Base-by-base conservation (phyloP, 306 rosid species). In the Ormosia semicastrata region DNA sequence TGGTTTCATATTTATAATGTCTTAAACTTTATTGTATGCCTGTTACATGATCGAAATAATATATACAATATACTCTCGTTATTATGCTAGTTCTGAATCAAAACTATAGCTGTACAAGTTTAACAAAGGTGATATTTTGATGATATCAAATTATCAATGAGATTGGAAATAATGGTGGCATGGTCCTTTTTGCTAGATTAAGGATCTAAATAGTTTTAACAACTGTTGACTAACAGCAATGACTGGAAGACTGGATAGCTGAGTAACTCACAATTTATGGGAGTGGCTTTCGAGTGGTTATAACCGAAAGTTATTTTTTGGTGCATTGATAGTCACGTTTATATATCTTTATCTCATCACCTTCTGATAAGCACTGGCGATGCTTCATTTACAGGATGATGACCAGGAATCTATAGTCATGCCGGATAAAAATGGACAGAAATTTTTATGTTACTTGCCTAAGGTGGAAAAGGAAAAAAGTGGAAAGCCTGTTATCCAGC, bases 371-470 rank as follows among this genome's bases (percentile, higher is more conserved):
- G 54, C 8, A 14, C 10, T 68, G 67, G 33, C 3, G 24, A 41
- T 84, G 53, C 56, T 57, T 32, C 39, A 49, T 75, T 59, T 79
- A 50, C 91, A 95, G 99, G 97, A 93, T 34, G 94, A 83, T 62
- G 98, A 91, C 57, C 98, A 88, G 89, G 98, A 95, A 87, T 85
- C 92, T 75, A 63, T 95, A 65, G 85, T 88, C 47, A 85, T 95
- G 90, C 98, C 96, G 5, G 82, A 88, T 83, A 77, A 85, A 77
- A 87, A 88, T 87, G 99, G 99, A 41, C 83, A 89, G 82, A 87
- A 80, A 73, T 95, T 85, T 84, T 7, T 93, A 12, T 95, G 99
- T 80, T 92, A 84, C 89, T 83, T 95, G 90, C 99, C 99, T 65
- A 95, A 89, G 88, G 87, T 90, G 77, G 98, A 95, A 85, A 94